Base-by-base conservation (phyloP, 164 flowering plant genomes). In the Echeveria elegans region DNA sequence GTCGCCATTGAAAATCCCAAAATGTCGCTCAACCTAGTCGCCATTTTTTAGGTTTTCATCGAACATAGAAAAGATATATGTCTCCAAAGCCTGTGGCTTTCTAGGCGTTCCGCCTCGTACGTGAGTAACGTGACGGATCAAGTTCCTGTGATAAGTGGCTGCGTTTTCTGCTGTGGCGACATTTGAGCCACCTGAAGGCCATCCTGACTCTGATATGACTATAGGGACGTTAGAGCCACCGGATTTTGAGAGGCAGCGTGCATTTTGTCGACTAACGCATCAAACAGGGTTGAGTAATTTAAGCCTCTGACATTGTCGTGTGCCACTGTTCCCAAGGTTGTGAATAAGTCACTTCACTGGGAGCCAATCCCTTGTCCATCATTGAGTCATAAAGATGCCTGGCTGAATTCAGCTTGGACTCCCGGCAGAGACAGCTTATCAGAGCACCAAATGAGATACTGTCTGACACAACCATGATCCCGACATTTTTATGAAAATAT, bases 361-460 rank as follows among this genome's bases (percentile, higher is more conserved):
- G 99, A n/a, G 85, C 70, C 12, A 85, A 41, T 28, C 95, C 93
- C 72, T 75, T 86, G 66, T 86, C 85, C 21, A 87, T 72, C 99
- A 94, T 94, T 18, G 83, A 67, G 67, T 83, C 81, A 72, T 82
- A 91, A 21, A 91, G 75, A 47, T 28, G 56, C 12, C 69, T 78
- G 50, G 97, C 99, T 66, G 85, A 88, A 31, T 82, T 81, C 70
- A 94, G 52, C 76, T 73, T 86, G 32, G 84, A 79, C 66, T 87
- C 87, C 68, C 86, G 86, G 75, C 99, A 94, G 23, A 94, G 86
- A 28, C 93, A 97, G 73, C 97, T 91, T 62, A 94, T 86, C 32
- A 91, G 64, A 74, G 99, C 88, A 29, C 97, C 93, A 68, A 88
- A 94, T 23, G 93, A 78, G 48, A 85, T 60, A 68, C 83, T 84